Evolutionary conservation across 805 yeast species (phyloP), one percentile per base, ranked within the genome.

Genomic region (Priceomyces haplophilus): DNA sequence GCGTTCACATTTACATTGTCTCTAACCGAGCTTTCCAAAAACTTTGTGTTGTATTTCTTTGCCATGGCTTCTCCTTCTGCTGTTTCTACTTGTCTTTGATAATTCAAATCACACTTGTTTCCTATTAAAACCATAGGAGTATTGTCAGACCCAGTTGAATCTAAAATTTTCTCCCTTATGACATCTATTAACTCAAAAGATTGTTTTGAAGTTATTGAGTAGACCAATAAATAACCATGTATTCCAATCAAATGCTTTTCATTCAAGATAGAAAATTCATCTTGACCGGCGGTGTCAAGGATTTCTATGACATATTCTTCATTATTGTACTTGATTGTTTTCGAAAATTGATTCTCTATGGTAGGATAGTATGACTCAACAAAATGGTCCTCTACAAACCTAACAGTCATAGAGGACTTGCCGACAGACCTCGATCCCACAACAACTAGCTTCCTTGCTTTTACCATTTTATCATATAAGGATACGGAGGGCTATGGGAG

Each of bases 231-330:
- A 57, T 85, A 85, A 1, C 96, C 97, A 55, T 87, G 93, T 25
- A 85, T 80, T 13, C 90, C 93, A 37, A 85, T 83, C 38, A 87
- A 66, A 42, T 85, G 83, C 52, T 85, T 85, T 61, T 85, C 88
- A 54, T 81, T 85, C 64, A 89, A 76, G 49, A 86, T 79, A 38
- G 88, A 78, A 59, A 83, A 86, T 67, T 88, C 96, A 62, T 88
- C 96, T 67, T 88, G 95, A 6, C 97, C 97, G 0, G 96, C 96
- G 0, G 97, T 89, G 58, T 89, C 97, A 46, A 88, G 69, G 41
- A 89, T 85, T 60, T 88, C 96, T 19, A 90, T 79, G 41, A 82
- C 82, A 59, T 85, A 89, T 41, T 83, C 86, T 52, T 81, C 83
- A 47, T 84, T 85, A 47, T 84, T 78, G 61, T 83, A 79, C 45